Percentiles rank a stretch among this genome's conserved stretches.
Conservation (phyloP, 2,329 filamentous ascomycete species). For the Stachybotrys chartarum region DNA sequence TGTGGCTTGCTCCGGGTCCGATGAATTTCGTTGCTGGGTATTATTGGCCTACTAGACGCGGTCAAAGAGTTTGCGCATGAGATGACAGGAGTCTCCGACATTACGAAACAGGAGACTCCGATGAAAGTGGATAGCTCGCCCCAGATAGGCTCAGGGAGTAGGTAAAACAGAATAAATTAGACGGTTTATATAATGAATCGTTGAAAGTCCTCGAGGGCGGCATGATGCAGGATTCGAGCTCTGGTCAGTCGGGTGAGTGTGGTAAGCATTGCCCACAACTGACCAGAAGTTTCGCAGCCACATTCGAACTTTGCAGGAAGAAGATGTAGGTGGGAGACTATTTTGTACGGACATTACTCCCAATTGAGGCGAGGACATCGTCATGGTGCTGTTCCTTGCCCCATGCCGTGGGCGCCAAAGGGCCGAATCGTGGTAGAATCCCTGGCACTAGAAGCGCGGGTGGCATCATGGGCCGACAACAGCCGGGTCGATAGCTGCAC, state of each 20-base stretch:
- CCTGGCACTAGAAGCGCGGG: not conserved
- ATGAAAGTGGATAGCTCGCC: not conserved
- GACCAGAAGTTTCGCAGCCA: no score
- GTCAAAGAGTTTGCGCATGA: not conserved
- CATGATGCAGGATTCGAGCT: no score
- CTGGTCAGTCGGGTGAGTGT: no score
- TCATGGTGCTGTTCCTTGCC: not conserved
- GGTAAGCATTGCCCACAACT: no score
- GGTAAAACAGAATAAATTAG: no score
- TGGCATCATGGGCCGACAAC: not conserved
- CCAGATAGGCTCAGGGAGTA: no score
- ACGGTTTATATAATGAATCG: no score
- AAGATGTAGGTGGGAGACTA: no score
- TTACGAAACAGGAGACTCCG: not conserved
- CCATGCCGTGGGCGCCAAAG: not conserved
- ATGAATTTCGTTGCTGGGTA: not conserved
- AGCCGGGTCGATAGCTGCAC: not conserved
- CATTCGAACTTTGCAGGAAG: no score
- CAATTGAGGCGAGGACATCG: not conserved
- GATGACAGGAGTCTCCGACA: not conserved
- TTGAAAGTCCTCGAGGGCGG: no score
- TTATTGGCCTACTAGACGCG: not conserved
- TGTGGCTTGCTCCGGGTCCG: not conserved
- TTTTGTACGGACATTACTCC: not conserved
- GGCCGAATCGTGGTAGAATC: not conserved